Percentiles rank a stretch among this genome's conserved stretches.
Evolutionary conservation across 306 rosid genomes (phyloP).

Genomic region (Crotalaria pallida): DNA sequence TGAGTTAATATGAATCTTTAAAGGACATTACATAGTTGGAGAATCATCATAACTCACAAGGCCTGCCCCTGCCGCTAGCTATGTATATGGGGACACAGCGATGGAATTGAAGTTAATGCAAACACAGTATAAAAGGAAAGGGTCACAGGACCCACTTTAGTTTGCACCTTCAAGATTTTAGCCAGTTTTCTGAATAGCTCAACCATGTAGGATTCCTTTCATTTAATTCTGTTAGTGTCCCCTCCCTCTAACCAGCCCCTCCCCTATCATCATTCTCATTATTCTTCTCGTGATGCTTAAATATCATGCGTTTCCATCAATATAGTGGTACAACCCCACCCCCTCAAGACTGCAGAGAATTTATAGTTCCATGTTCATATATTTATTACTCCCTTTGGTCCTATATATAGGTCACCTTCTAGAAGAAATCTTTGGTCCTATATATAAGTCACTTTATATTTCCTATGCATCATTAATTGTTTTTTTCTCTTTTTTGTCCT

Average conservation of each 20-base stretch:
- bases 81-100: constrained; percentile 14
- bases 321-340: constrained; percentile 8
- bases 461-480: no score
- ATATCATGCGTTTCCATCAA: neutral
- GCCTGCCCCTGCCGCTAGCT: constrained; percentile 11
- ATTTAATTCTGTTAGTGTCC: constrained; percentile 23
- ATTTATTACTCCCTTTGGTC: neutral
- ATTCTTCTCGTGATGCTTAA: neutral
- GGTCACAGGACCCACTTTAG: constrained; percentile 29
- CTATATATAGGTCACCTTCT: no score
- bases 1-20: neutral
- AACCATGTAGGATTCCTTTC: constrained; percentile 31
- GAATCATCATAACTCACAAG: constrained; percentile 13
- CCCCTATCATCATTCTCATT: constrained; percentile 14
- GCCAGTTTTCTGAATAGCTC: constrained; percentile 12
- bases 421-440: no score
- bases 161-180: constrained; percentile 18
- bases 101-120: constrained; percentile 25
- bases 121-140: constrained; percentile 18
- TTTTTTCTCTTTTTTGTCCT: no score
- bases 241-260: constrained; percentile 10
- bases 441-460: no score
- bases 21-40: constrained; percentile 18
- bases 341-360: neutral
- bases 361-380: constrained; percentile 21